Percentiles rank a stretch among this genome's conserved stretches.
Conservation (phyloP, 2,329 filamentous ascomycete genomes). For the Cercospora zeae-maydis region DNA sequence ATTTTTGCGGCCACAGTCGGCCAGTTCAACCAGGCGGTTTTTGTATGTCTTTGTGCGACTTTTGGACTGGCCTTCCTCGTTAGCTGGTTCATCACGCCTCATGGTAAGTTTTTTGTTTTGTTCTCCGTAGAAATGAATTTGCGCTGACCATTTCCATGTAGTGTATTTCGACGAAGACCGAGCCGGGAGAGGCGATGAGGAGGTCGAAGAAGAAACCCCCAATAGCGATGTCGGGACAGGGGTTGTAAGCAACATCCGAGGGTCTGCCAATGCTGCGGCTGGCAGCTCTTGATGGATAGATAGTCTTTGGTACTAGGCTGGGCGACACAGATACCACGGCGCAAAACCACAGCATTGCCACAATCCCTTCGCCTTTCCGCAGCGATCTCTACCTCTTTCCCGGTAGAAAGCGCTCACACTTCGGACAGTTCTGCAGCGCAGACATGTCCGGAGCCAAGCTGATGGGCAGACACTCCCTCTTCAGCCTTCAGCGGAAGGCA, state of each 20-base stretch:
- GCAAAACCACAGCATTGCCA: conserved; percentile 8
- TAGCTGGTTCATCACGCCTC: conserved; percentile 68
- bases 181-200: conserved; percentile 16
- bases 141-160: not conserved
- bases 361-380: not conserved
- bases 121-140: not conserved
- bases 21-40: conserved; percentile 75
- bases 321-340: conserved; percentile 3
- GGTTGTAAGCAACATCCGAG: not conserved
- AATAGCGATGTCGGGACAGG: not conserved
- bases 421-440: not conserved
- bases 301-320: not conserved
- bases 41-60: conserved; percentile 65
- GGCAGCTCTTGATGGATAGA: conserved; percentile 5
- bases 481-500: not conserved
- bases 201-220: not conserved
- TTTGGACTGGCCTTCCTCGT: conserved; percentile 65
- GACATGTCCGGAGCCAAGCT: not conserved
- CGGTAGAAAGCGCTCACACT: not conserved
- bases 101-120: conserved; percentile 57
- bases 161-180: conserved; percentile 24
- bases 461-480: not conserved
- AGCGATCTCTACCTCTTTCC: not conserved
- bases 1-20: conserved; percentile 80
- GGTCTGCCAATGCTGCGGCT: conserved; percentile 2